A percentile compares a stretch with the other conserved stretches of the same genome.
Evolutionary conservation across 805 yeast genomes (phyloP).

Genomic region (Cyberlindnera suaveolens): DNA sequence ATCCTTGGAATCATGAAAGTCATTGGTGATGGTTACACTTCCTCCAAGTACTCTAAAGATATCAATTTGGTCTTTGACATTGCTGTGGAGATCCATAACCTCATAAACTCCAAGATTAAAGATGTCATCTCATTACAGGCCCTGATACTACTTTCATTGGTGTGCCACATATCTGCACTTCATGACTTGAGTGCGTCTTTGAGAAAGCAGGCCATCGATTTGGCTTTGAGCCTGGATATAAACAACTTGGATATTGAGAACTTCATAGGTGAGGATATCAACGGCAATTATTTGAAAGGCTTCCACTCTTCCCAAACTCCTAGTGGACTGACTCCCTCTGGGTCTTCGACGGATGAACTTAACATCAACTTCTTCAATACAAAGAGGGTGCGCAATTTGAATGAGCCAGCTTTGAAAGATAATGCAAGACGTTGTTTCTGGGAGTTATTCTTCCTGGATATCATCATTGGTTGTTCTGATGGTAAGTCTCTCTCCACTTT

Average conservation of each 20-base stretch:
- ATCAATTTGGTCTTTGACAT: conserved; percentile 34
- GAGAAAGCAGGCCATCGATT: conserved; percentile 36
- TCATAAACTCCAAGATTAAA: conserved; percentile 23
- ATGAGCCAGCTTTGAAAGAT: conserved; percentile 16
- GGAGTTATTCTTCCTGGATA: conserved; percentile 48
- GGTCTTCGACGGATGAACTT: conserved; percentile 13
- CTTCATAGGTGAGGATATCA: conserved; percentile 19
- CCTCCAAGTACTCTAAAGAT: conserved; percentile 30
- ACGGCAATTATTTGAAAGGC: conserved; percentile 13
- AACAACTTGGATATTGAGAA: conserved; percentile 32
- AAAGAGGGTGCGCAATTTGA: conserved; percentile 16
- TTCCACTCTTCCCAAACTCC: conserved; percentile 5
- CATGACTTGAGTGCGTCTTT: conserved; percentile 39
- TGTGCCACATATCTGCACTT: conserved; percentile 45
- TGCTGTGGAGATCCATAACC: conserved; percentile 27
- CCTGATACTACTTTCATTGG: conserved; percentile 34
- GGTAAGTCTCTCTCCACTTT: conserved; percentile 38
- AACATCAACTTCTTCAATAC: conserved; percentile 22
- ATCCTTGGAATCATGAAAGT: conserved; percentile 41
- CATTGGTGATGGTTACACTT: conserved; percentile 42
- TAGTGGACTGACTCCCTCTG: conserved; percentile 8
- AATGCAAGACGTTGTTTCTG: conserved; percentile 41
- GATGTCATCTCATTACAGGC: conserved; percentile 41
- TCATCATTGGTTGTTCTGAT: conserved; percentile 48
- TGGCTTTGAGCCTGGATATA: conserved; percentile 32